These are phyloP conservation scores for Pleurotus citrinopileatus DNA, from an alignment of 768 basidiomycete species.

Conservation along the genomic window DNA sequence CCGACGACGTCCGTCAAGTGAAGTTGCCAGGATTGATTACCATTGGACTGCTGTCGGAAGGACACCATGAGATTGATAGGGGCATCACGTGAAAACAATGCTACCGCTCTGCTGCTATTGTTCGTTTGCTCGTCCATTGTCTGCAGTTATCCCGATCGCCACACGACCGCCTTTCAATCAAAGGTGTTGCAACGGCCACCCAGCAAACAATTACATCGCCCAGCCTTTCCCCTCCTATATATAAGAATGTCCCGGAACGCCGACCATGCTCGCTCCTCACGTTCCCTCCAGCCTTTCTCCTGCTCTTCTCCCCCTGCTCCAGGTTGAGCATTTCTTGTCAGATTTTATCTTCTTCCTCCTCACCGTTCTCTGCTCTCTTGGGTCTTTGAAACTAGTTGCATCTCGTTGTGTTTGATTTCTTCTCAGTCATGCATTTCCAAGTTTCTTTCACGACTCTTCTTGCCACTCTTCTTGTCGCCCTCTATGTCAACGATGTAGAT, in stretches of 20 bases:
- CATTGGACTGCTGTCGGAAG: too few species aligned
- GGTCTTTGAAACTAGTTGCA: conserved; percentile 5
- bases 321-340: conserved; percentile 7
- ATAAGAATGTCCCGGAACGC: not conserved
- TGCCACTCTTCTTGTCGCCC: conserved; percentile 29
- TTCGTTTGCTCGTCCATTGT: not conserved
- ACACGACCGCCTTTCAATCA: not conserved
- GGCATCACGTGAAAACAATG: too few species aligned
- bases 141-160: not conserved
- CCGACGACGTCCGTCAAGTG: too few species aligned
- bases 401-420: not conserved
- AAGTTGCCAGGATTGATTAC: too few species aligned
- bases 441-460: conserved; percentile 35
- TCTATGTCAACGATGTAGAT: conserved; percentile 17
- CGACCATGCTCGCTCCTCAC: conserved; percentile 4
- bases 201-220: conserved; percentile 6
- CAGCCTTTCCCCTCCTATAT: not conserved
- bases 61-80: too few species aligned
- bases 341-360: not conserved
- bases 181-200: not conserved
- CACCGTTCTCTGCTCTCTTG: not conserved
- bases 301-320: conserved; percentile 5
- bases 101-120: too few species aligned
- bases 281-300: not conserved
- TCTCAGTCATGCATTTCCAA: conserved; percentile 39